Evolutionary conservation across 371 early-diverging fungal species (phyloP), one percentile per base, ranked within the genome.

Genomic region (Blastocladiella emersonii): DNA sequence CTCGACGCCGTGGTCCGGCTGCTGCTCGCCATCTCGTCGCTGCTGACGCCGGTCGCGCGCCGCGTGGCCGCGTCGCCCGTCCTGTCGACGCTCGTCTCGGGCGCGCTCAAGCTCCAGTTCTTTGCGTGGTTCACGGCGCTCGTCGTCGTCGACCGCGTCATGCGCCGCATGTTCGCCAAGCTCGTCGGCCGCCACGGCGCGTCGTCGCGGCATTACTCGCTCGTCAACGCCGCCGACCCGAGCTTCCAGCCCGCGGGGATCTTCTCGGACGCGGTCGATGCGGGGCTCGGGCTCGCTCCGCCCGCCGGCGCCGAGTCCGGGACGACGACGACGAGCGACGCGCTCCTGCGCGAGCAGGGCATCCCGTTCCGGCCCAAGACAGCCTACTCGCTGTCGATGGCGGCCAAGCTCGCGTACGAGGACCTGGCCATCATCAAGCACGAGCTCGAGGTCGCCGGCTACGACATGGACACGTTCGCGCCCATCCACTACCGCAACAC

Each of bases 401-500:
- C 59, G 2, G 59, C 59, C 25, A 37, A 59, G 21, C 44, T 59
- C 19, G 37, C 41, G 13, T 59, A 59, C 37, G 59, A 59, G 43
- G 59, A 43, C 21, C 25, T 59, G n/a, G 25, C 21, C 15, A 36
- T 59, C 21, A 21, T 59, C 37, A 1, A 21, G 59, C 36, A 34
- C 59, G 59, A 59, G 43, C 37, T 59, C 17, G 43, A 43, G 21
- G 19, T 0, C 25, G 59, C 59, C 37, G 59, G 59, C 35, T 59
- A 25, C 21, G 59, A 59, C 59, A 25, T 59, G 37, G 59, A 59
- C n/a, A 59, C 37, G 0, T 51, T 51, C 32, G 8, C 27, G 27
- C 53, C 53, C 7, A 51, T 59, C 44, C 59, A 59, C 32, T 59
- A 59, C 25, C n/a, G 32, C 41, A 59, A 59, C 17, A 59, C 59